phyloP scores from a whole-genome alignment of 2,329 filamentous ascomycete genomes.

The Lasiodiplodia gonubiensis region DNA sequence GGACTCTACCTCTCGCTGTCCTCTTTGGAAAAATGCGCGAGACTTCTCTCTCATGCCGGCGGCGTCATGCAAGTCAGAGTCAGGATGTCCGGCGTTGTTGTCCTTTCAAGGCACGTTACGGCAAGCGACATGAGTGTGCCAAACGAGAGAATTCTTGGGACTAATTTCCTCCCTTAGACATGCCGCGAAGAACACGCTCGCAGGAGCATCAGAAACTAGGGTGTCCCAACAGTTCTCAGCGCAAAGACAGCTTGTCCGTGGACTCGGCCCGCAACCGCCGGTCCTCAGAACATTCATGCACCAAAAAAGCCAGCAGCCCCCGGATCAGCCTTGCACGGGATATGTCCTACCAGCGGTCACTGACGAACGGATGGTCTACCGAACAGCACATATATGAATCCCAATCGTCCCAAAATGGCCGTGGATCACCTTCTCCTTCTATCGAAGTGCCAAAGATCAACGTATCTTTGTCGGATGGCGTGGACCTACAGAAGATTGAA shows the following conservation, averaged over 20 bases:
- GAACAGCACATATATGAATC: background rate
- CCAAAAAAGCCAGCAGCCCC: too few species aligned
- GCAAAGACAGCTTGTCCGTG: constrained; percentile 4
- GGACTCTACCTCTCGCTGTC: background rate
- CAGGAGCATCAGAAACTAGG: background rate
- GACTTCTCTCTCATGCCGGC: background rate
- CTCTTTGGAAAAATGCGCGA: background rate
- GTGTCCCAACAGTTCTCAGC: background rate
- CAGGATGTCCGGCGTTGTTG: background rate
- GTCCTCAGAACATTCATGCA: background rate
- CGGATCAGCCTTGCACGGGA: background rate
- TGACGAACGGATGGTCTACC: background rate
- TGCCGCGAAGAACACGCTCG: background rate
- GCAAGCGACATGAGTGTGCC: background rate
- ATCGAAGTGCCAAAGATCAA: background rate
- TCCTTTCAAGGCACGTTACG: background rate
- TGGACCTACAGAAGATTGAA: background rate
- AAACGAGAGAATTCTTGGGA: background rate
- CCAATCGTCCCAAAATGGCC: background rate
- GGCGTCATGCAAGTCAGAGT: background rate
- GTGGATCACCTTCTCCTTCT: background rate
- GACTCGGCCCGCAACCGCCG: background rate
- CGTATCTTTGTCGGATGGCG: background rate
- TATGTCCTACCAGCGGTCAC: background rate
- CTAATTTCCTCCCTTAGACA: background rate